Base-by-base conservation (phyloP, 2,329 filamentous ascomycete species). In the Aspergillus sp. region DNA sequence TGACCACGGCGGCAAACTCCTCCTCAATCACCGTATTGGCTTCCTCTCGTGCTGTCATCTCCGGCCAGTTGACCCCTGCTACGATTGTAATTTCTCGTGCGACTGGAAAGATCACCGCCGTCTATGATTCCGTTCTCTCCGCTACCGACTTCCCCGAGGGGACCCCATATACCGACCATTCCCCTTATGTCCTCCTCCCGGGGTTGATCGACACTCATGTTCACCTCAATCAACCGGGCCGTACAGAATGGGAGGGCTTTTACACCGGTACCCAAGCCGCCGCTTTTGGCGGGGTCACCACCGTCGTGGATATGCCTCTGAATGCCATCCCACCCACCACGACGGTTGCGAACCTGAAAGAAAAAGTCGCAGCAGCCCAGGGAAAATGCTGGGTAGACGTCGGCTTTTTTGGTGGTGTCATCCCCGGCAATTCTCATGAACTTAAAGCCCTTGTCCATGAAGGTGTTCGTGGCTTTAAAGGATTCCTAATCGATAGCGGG, bases 161-260 rank as follows among this genome's bases (percentile, higher is more conserved):
- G 37, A 83, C 85, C 7, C 75, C 77, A 5, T 97, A 97, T 69
- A 78, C 81, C 57, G 85, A 98, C 74, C 84, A 95, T 71, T 88
- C 86, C 20, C 89, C 91, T 9, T 80, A 85, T 68, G 78, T 97
- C 42, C 75, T 98, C 33, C 78, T 97, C 30, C 93, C 93, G 0
- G 93, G 93, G 17, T 77, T 98, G 27, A 91, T 98, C n/a, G 93
- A 98, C 67, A 91, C 93, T 30, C 93, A 98, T 67, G 93, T 98
- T 33, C 93, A 98, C 73, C 81, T 97, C 59, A 97, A 97, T 63
- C 93, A 98, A 72, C 93, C 93, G 0, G 93, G 93, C 38, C 82
- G 93, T 49, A 96, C 91, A 45, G 91, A 96, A 79, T 97, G 93
- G 93, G 93, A 98, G 66, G 93, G 93, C 10, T 98, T 98, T 75